Evolutionary conservation across 305 asterid species (phyloP), one percentile per base, ranked within the genome.

Genomic region (Rubia peregrina): DNA sequence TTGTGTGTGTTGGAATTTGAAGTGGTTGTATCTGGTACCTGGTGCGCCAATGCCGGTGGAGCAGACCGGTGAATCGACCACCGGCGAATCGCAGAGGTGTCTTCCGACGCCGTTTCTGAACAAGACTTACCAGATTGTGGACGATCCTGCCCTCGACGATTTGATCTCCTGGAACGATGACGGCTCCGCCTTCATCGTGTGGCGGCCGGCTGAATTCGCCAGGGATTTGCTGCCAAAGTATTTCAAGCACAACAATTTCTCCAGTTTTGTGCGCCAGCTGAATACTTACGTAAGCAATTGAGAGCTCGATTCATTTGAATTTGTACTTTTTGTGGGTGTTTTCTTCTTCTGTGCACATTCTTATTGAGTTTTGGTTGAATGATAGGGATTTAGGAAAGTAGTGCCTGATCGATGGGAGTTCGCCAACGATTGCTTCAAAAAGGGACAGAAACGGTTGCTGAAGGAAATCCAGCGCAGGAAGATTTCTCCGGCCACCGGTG

Each of bases 351-450:
- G 2, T 65, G 53, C 13, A 12, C 7, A n/a, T 62, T 13, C 14
- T 46, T 41, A 16, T 3, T 57, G 16, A 57, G 7, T 69, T 56
- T 24, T 69, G 68, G 16, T 56, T 41, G 11, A 46, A 69, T 72
- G 7, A 9, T 80, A 92, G 98, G 98, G 98, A 74, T 92, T 92
- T 69, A 85, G 90, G 33, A 92, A 92, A 83, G 84, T 92, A 5
- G 92, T 85, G 13, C 96, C 96, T 0, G 96, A 90, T 77, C 85
- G 96, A 61, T 92, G 98, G 98, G 98, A 92, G 60, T 92, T 92
- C 12, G 86, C 89, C 0, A 85, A 92, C 77, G 95, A 90, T 22
- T 90, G 82, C 75, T 92, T 92, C 36, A 78, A 74, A 48, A 83
- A 80, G 74, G 96, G 92, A 43, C 88, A 87, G 46, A 88, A 88